These are phyloP conservation scores for Claviceps fusiformis DNA, from an alignment of 2,329 filamentous ascomycete genomes.

Conservation along the genomic window DNA sequence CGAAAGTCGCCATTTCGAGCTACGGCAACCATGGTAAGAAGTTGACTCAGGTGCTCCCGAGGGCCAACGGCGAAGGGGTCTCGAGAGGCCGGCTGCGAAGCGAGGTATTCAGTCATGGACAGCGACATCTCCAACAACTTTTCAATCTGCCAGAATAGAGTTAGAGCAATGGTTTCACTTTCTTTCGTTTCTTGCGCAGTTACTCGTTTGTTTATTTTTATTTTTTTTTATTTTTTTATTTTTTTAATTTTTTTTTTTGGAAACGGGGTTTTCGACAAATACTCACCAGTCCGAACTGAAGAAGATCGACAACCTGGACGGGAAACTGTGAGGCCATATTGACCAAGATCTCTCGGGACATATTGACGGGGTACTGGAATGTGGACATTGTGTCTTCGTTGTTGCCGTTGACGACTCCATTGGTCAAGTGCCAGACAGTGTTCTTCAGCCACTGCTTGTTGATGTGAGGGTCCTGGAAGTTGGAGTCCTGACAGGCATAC, in stretches of 20 bases:
- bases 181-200: background rate
- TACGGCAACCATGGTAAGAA: constrained; percentile 52
- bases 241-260: no score
- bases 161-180: background rate
- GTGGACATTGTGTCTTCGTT: constrained; percentile 42
- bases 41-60: constrained; percentile 58
- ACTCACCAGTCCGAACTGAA: constrained; percentile 60
- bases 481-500: constrained; percentile 38
- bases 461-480: constrained; percentile 39
- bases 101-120: constrained; percentile 60
- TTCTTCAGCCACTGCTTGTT: constrained; percentile 55
- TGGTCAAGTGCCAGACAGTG: constrained; percentile 49
- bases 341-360: constrained; percentile 48
- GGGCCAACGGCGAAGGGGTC: constrained; percentile 53
- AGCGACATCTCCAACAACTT: constrained; percentile 68
- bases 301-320: constrained; percentile 60
- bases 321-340: constrained; percentile 60
- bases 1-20: constrained; percentile 64
- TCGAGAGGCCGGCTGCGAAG: constrained; percentile 45
- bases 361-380: constrained; percentile 49
- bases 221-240: no score
- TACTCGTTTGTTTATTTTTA: no score
- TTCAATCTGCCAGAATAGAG: constrained; percentile 41
- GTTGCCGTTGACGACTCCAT: constrained; percentile 30
- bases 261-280: no score